Base-by-base conservation (phyloP, 805 yeast genomes). In the Cyberlindnera suaveolens region DNA sequence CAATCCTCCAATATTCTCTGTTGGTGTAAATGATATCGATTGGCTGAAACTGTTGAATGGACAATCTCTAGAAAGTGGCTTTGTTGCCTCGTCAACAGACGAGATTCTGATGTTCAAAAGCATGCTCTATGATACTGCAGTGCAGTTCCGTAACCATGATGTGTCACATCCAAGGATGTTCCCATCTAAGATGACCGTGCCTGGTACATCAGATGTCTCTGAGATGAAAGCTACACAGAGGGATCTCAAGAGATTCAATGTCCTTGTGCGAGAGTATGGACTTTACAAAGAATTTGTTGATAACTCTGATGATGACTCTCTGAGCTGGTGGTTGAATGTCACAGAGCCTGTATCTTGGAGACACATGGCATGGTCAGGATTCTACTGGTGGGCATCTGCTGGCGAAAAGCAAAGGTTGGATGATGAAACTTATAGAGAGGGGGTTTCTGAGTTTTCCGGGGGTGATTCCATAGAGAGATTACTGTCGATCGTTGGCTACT, bases 331-430 rank as follows among this genome's bases (percentile, higher is more conserved):
- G 77, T 41, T 56, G 10, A 51, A 58, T 3, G 68, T 70, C 11
- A 67, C 75, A 1, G 78, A 74, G 39, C 67, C 78, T 1, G 58
- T 70, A 18, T 70, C 83, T 2, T 72, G 85, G 74, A 67, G 69
- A 42, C 81, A 78, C 51, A 66, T 74, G 34, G 65, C 80, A 1
- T 80, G 85, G 85, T 68, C 75, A 42, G 89, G 89, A 1, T 73
- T 85, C 45, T 66, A 84, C 17, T 85, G 93, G 93, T 85, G 91
- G 88, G 95, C 95, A 3, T 74, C 85, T 27, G 91, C 93, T 1
- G 95, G 93, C 8, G 84, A 80, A 46, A 69, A 72, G 34, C 66
- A 67, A 14, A 61, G 59, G 19, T 56, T 63, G 17, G 64, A 66
- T 37, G 67, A 65, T 26, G 74, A 71, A 34, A 62, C 59, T 31